phyloP scores from a whole-genome alignment of 2,329 filamentous ascomycete species.

The Hypoxylon sp. region DNA sequence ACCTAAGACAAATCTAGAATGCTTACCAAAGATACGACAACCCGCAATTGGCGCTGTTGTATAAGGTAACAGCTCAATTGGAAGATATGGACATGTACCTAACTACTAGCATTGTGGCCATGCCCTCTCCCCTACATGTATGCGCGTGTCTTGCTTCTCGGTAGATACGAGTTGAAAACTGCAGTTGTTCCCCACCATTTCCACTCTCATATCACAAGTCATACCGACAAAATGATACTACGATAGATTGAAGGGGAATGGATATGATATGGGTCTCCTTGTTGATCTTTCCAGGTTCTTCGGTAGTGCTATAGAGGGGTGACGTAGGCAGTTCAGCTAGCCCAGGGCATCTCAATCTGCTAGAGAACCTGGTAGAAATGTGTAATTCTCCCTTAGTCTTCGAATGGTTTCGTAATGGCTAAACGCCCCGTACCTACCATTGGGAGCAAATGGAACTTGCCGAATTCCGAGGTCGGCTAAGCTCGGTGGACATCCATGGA shows the following conservation, averaged over 20 bases:
- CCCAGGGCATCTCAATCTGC: not conserved
- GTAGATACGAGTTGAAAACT: conserved; percentile 10
- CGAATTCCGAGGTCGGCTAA: conserved; percentile 23
- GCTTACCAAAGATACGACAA: conserved; percentile 2
- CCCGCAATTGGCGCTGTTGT: not conserved
- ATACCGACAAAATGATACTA: conserved; percentile 6
- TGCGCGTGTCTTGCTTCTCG: conserved; percentile 10
- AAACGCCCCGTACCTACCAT: not conserved
- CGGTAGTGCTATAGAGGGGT: not conserved
- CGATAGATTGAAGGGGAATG: not conserved
- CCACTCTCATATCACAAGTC: conserved; percentile 10
- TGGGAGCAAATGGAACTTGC: conserved; percentile 16
- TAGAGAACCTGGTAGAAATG: not conserved
- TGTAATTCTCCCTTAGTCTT: not conserved
- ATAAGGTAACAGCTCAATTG: conserved; percentile 1
- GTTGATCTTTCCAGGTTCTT: conserved; percentile 2
- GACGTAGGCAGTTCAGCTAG: not conserved
- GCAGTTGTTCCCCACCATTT: conserved; percentile 22
- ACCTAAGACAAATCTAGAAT: conserved; percentile 11
- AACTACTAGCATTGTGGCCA: conserved; percentile 14
- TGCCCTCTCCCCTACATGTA: conserved; percentile 3
- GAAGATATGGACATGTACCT: not conserved
- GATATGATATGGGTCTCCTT: not conserved
- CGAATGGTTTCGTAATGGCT: not conserved
- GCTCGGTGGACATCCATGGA: not conserved